Percentiles rank a stretch among this genome's conserved stretches.
phyloP scores from a whole-genome alignment of 768 basidiomycete species.

The Mycena chlorophos region DNA sequence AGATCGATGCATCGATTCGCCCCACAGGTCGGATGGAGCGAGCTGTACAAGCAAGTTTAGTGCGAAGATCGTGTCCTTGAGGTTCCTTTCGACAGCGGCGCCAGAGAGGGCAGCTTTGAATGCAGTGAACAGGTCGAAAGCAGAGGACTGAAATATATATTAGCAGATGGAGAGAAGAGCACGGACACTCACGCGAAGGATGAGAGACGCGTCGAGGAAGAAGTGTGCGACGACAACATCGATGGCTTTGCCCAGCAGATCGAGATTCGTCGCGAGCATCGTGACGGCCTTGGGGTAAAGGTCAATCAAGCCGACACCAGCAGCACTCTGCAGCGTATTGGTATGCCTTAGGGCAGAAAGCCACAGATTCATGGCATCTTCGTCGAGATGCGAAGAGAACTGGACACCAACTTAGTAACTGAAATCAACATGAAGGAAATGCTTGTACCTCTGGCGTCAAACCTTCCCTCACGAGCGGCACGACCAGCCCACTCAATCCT shows the following conservation, averaged over 20 bases:
- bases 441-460: slow-evolving; percentile 52
- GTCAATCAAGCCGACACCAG: slow-evolving; percentile 55
- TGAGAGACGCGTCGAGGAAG: slow-evolving; percentile 60
- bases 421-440: slow-evolving; percentile 6
- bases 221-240: slow-evolving; percentile 76
- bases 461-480: slow-evolving; percentile 67
- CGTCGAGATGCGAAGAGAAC: slow-evolving; percentile 71
- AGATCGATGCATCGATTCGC: slow-evolving; percentile 67
- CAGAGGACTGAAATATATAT: slow-evolving; percentile 44
- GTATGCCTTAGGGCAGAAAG: slow-evolving; percentile 67
- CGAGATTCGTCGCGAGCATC: slow-evolving; percentile 68
- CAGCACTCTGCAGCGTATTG: slow-evolving; percentile 46
- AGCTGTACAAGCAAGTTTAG: slow-evolving; percentile 64
- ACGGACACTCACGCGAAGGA: slow-evolving; percentile 56
- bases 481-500: slow-evolving; percentile 53
- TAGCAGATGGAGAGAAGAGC: background rate
- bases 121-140: slow-evolving; percentile 57
- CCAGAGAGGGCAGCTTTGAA: slow-evolving; percentile 52
- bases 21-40: slow-evolving; percentile 67
- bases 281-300: slow-evolving; percentile 63
- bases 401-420: slow-evolving; percentile 29
- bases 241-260: slow-evolving; percentile 68
- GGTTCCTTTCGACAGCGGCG: slow-evolving; percentile 51
- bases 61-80: slow-evolving; percentile 61
- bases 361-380: slow-evolving; percentile 80